phyloP scores from a whole-genome alignment of 331 rosid genomes.

The Cucumis variabilis region DNA sequence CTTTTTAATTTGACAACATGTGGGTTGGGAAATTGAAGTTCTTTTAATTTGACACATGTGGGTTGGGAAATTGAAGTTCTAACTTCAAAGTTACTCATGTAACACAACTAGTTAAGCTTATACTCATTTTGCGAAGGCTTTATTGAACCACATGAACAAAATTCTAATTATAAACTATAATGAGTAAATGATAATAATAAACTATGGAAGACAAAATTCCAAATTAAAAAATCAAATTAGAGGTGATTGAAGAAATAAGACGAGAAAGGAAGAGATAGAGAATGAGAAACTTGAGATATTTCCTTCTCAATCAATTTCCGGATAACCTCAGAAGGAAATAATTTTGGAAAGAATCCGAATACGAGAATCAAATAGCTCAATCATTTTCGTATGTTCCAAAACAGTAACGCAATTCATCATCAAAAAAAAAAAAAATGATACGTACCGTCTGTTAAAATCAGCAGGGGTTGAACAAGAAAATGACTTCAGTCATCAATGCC shows the following conservation, averaged over 20 bases:
- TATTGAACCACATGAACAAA: too few relatives aligned
- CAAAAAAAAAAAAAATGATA: neutral
- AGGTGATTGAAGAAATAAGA: neutral
- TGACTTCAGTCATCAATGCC: neutral
- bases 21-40: too few relatives aligned
- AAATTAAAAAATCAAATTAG: neutral
- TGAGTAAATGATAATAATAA: too few relatives aligned
- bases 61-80: too few relatives aligned
- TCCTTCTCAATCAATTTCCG: neutral
- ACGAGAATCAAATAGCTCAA: neutral
- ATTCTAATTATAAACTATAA: too few relatives aligned
- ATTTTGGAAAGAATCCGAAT: neutral
- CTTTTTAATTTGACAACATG: too few relatives aligned
- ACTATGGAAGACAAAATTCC: too few relatives aligned
- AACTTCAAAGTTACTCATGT: too few relatives aligned
- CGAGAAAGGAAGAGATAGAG: neutral
- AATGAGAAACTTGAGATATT: neutral
- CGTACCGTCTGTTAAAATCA: neutral
- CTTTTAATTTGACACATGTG: too few relatives aligned
- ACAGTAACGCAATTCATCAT: neutral
- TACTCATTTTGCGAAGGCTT: too few relatives aligned
- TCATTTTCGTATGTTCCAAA: neutral
- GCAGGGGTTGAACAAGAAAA: slow-evolving; percentile 15
- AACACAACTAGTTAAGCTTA: too few relatives aligned
- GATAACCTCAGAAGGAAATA: neutral